phyloP scores from a whole-genome alignment of 1,139 yeast genomes.

The Yamadazyma songkhlaensis region DNA sequence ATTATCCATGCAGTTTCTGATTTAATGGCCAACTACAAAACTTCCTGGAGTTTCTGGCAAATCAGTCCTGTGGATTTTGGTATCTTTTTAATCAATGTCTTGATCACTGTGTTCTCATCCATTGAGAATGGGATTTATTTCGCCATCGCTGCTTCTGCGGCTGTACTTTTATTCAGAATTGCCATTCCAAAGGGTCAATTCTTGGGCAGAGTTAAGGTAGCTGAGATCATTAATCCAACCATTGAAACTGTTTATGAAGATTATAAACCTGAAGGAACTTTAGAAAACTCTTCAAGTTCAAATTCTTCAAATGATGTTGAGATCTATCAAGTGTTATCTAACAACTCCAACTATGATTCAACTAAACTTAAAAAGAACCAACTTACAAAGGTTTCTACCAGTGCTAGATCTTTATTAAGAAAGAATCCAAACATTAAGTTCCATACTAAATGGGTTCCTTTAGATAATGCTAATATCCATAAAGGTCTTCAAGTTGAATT shows the following conservation, averaged over 20 bases:
- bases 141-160: constrained; percentile 82
- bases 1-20: constrained; percentile 96
- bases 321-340: constrained; percentile 42
- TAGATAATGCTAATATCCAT: constrained; percentile 56
- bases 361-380: constrained; percentile 19
- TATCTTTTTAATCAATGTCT: constrained; percentile 72
- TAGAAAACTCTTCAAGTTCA: constrained; percentile 5
- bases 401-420: constrained; percentile 22
- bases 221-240: constrained; percentile 64
- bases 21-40: constrained; percentile 69
- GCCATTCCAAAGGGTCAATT: constrained; percentile 83
- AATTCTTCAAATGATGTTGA: constrained; percentile 30
- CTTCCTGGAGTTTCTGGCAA: constrained; percentile 73
- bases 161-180: constrained; percentile 66
- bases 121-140: constrained; percentile 91
- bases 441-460: constrained; percentile 81
- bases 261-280: constrained; percentile 7
- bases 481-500: constrained; percentile 56
- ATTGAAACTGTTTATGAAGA: constrained; percentile 21
- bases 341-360: constrained; percentile 19
- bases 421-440: constrained; percentile 39
- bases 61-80: constrained; percentile 74
- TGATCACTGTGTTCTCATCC: constrained; percentile 76
- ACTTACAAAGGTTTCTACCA: constrained; percentile 13
- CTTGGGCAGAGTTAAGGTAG: constrained; percentile 71